Conservation (phyloP, 371 early-diverging fungal genomes). For the Coemansia sp. region DNA sequence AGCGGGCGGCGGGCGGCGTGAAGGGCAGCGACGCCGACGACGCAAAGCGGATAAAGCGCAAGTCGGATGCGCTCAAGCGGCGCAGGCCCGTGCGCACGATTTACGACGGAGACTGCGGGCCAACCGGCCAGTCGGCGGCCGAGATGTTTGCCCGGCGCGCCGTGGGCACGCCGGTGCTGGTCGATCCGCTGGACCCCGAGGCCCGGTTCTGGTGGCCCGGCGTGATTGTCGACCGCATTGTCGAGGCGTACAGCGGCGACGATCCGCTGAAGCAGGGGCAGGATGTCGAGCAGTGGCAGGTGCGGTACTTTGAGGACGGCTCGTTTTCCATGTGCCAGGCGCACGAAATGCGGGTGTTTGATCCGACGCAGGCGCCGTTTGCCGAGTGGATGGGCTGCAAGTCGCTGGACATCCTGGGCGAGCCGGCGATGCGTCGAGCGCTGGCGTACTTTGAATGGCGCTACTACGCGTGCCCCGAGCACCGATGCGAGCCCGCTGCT, state of each 20-base stretch:
- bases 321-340: constrained; percentile 31
- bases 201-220: constrained; percentile 43
- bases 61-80: not conserved
- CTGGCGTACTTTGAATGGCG: constrained; percentile 48
- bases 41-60: not conserved
- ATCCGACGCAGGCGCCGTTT: constrained; percentile 10
- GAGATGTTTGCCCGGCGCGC: constrained; percentile 29
- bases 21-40: not conserved
- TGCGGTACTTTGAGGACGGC: constrained; percentile 45
- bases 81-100: constrained; percentile 14
- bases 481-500: not conserved
- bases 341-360: constrained; percentile 28
- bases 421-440: constrained; percentile 33
- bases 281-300: constrained; percentile 22
- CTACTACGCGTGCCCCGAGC: constrained; percentile 8
- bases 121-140: not conserved
- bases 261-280: not conserved
- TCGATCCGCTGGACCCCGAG: constrained; percentile 33
- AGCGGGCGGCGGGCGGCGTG: not conserved
- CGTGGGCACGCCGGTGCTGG: constrained; percentile 39
- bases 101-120: constrained; percentile 33
- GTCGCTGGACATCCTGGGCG: constrained; percentile 6
- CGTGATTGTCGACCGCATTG: constrained; percentile 23
- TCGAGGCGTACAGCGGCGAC: not conserved
- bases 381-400: constrained; percentile 7